These are phyloP conservation scores for Torulaspora microellipsoides DNA, from an alignment of 805 yeast genomes.

Conservation along the genomic window DNA sequence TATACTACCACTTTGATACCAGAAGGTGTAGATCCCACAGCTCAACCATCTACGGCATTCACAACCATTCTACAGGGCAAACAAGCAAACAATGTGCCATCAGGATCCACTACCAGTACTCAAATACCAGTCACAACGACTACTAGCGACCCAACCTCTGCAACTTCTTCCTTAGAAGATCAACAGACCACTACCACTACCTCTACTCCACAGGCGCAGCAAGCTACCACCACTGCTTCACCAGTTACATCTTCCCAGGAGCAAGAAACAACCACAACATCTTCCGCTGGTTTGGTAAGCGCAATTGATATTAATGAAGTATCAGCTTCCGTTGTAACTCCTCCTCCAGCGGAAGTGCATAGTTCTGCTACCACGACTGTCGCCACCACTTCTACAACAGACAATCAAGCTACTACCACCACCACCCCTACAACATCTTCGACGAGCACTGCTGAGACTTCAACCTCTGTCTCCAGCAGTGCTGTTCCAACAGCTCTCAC, in stretches of 20 bases:
- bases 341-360: constrained; percentile 12
- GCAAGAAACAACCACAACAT: neutral
- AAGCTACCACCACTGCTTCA: constrained; percentile 14
- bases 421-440: constrained; percentile 22
- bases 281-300: neutral
- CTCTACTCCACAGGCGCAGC: constrained; percentile 4
- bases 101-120: neutral
- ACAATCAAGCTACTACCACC: constrained; percentile 21
- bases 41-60: constrained; percentile 36
- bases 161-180: constrained; percentile 13
- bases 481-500: constrained; percentile 56
- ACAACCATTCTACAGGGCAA: constrained; percentile 18
- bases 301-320: constrained; percentile 5
- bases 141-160: constrained; percentile 12
- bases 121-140: constrained; percentile 10
- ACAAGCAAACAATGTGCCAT: neutral
- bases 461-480: constrained; percentile 23
- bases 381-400: constrained; percentile 21
- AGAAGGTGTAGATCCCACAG: constrained; percentile 33
- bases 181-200: constrained; percentile 11
- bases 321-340: constrained; percentile 7
- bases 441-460: constrained; percentile 21
- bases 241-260: constrained; percentile 13
- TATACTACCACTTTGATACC: constrained; percentile 37
- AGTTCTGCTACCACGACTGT: constrained; percentile 15